A percentile compares a stretch with the other conserved stretches of the same genome.
These are phyloP conservation scores for Botryotinia convoluta DNA, from an alignment of 2,329 filamentous ascomycete species.

Conservation along the genomic window DNA sequence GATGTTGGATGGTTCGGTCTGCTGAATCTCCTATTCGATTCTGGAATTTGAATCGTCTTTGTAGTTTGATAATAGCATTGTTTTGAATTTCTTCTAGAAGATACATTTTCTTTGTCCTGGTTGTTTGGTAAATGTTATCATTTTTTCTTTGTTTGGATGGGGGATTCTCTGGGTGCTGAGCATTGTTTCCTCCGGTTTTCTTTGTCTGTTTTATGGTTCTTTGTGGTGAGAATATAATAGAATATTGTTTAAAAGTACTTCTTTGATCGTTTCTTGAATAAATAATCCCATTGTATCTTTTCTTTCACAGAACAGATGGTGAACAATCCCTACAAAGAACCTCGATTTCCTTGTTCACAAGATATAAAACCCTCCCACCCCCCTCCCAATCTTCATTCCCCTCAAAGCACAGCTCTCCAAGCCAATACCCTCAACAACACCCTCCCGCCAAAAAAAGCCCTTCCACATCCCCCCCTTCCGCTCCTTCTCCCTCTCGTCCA, in stretches of 20 bases:
- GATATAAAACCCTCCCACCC: background rate
- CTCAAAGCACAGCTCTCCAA: background rate
- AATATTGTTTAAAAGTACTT: background rate
- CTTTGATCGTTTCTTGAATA: background rate
- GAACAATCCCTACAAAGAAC: background rate
- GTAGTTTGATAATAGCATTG: background rate
- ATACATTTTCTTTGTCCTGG: background rate
- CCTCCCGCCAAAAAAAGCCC: background rate
- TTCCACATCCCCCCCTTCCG: background rate
- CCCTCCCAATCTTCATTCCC: background rate
- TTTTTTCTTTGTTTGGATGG: background rate
- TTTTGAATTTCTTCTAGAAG: conserved; percentile 1
- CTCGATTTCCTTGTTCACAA: background rate
- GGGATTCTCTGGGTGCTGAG: background rate
- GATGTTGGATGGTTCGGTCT: background rate
- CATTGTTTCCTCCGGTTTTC: background rate
- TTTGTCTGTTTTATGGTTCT: background rate
- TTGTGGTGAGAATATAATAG: background rate
- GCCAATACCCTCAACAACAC: too few species aligned
- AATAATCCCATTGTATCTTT: background rate
- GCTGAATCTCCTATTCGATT: background rate
- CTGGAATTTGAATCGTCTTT: background rate
- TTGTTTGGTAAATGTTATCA: background rate
- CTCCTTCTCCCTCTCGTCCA: too few species aligned
- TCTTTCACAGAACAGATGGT: background rate